Base-by-base conservation (phyloP, 1,284 basidiomycete genomes). In the Apiotrichum sp. region DNA sequence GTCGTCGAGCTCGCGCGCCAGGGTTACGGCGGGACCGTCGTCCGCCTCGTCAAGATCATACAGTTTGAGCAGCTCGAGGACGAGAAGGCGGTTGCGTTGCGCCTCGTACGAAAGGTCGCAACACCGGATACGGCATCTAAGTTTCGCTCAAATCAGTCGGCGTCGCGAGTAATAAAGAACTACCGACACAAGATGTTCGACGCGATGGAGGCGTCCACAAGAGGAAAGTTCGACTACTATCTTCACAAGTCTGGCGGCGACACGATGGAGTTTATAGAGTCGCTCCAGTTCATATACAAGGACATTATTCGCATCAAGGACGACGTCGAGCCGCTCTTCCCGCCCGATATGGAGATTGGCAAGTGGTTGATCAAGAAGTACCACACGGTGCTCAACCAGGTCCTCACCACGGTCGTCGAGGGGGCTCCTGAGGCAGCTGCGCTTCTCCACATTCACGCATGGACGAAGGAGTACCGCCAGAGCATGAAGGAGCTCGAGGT, bases 401-500 rank as follows among this genome's bases (percentile, higher is more conserved):
- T 85, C 7, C 79, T 98, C 59, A 84, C 84, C 62, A 82, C 79
- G 54, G 82, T 93, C 39, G 81, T 93, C 51, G 80, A 81, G 11
- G 82, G 84, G 0, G 88, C 88, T 53, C 88, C 89, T 0, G 93
- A 93, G 59, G 93, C 95, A 4, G 88, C 84, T 64, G 84, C 87
- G 4, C 80, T 98, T 41, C 83, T 98, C 6, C 82, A 86, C 16
- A 81, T 99, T 32, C 89, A 91, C 65, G 88, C 88, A 10, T 98
- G 93, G 87, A 82, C 95, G 49, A 97, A 97, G 76, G 88, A 96
- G 71, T 97, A 98, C 79, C 88, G 88, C 76, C 84, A 85, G 73
- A 90, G 85, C 67, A 96, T 98, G 90, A 92, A 92, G 73, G 91
- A 97, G 66, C 83, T 97, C 43, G 85, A 87, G 44, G 82, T 98